Percentiles rank a stretch among this genome's conserved stretches.
Conservation (phyloP, 352 stramenopile species). For the Pythium sukuiense region DNA sequence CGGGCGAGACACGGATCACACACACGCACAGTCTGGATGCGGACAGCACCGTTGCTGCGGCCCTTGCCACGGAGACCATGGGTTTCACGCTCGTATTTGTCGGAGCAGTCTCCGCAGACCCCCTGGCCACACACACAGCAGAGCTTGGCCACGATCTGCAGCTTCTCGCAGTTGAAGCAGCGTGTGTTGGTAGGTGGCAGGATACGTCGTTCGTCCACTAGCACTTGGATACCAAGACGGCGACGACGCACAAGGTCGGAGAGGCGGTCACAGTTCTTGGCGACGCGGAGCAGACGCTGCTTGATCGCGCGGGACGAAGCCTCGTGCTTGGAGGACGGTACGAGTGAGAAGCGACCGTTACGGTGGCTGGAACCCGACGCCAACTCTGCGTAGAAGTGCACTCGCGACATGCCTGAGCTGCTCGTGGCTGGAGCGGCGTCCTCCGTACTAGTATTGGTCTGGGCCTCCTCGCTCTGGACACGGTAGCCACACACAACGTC, state of each 20-base stretch:
- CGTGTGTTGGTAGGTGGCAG: slow-evolving; percentile 39
- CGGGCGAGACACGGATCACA: slow-evolving; percentile 57
- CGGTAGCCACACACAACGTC: slow-evolving; percentile 16
- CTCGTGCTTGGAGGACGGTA: slow-evolving; percentile 6
- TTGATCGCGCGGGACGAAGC: slow-evolving; percentile 15
- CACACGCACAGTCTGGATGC: slow-evolving; percentile 37
- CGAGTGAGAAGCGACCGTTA: neutral
- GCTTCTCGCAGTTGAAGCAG: slow-evolving; percentile 60
- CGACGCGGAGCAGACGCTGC: slow-evolving; percentile 19
- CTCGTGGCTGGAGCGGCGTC: neutral
- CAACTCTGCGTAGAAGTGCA: slow-evolving; percentile 30
- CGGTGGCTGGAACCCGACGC: neutral
- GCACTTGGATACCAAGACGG: slow-evolving; percentile 55
- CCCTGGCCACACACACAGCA: slow-evolving; percentile 63
- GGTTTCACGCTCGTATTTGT: slow-evolving; percentile 31
- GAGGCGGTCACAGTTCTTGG: slow-evolving; percentile 31
- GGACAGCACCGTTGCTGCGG: neutral
- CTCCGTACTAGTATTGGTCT: neutral
- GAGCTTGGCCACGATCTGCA: slow-evolving; percentile 34
- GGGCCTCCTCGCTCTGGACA: slow-evolving; percentile 7
- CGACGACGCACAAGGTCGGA: slow-evolving; percentile 55
- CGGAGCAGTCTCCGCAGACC: slow-evolving; percentile 52
- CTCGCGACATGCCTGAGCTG: neutral
- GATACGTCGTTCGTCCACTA: slow-evolving; percentile 44
- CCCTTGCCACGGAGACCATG: slow-evolving; percentile 1